phyloP scores from a whole-genome alignment of 2,329 filamentous ascomycete genomes.

The Phyllosticta paracitricarpa region DNA sequence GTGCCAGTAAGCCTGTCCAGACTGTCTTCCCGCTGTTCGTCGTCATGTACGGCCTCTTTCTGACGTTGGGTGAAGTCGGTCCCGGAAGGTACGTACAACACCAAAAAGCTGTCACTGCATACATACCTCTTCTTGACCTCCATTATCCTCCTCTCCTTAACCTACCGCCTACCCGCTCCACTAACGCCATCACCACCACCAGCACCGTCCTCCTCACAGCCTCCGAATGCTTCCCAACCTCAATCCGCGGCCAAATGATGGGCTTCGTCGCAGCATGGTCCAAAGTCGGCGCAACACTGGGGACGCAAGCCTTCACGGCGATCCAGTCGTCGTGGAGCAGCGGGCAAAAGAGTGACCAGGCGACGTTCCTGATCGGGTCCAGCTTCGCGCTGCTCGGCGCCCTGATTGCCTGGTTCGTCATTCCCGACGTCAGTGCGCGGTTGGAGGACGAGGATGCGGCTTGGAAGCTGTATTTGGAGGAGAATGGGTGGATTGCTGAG shows the following conservation, averaged over 20 bases:
- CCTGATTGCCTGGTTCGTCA: conserved; percentile 20
- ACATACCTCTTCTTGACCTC: neutral
- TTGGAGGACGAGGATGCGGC: conserved; percentile 22
- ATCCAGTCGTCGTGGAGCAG: conserved; percentile 19
- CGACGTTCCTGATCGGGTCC: conserved; percentile 18
- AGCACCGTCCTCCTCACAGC: conserved; percentile 16
- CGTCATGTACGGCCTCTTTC: conserved; percentile 20
- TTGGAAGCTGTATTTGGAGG: conserved; percentile 18
- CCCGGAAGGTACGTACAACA: conserved; percentile 14
- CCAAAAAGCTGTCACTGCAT: too few species aligned
- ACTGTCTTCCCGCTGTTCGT: conserved; percentile 21
- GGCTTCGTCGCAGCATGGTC: conserved; percentile 17
- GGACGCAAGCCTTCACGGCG: conserved; percentile 18
- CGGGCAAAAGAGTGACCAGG: conserved; percentile 19
- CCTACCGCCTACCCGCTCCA: neutral
- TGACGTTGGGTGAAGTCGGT: conserved; percentile 20
- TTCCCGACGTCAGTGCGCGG: conserved; percentile 18
- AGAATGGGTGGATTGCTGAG: conserved; percentile 16
- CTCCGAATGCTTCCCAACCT: conserved; percentile 20
- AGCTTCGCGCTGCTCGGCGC: conserved; percentile 19
- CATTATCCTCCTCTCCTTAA: neutral
- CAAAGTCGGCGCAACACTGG: conserved; percentile 21
- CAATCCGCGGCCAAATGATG: conserved; percentile 19
- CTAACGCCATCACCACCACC: neutral
- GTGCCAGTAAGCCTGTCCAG: conserved; percentile 20